phyloP scores from a whole-genome alignment of 164 flowering plant species.

The Berberis thunbergii region DNA sequence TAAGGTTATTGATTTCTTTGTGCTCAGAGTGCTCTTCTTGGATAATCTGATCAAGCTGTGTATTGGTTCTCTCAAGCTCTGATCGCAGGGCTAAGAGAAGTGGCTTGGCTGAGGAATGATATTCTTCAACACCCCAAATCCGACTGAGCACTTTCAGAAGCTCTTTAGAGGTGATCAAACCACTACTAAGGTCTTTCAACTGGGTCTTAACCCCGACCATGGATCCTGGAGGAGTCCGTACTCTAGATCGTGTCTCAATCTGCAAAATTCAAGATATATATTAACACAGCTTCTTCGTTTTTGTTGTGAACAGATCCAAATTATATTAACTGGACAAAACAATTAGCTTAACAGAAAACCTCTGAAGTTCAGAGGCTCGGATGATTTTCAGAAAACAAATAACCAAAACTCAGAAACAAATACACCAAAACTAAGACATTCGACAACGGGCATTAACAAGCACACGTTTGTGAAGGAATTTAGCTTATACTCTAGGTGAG shows the following conservation, averaged over 20 bases:
- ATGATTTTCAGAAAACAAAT: too few species aligned
- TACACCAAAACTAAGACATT: too few species aligned
- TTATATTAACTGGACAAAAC: not conserved
- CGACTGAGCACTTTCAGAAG: conserved; percentile 72
- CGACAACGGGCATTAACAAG: too few species aligned
- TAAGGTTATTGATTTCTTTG: conserved; percentile 46
- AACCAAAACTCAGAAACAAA: too few species aligned
- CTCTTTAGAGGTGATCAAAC: conserved; percentile 79
- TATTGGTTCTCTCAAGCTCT: conserved; percentile 85
- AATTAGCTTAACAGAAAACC: not conserved
- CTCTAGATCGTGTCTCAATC: conserved; percentile 65
- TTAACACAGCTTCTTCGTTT: not conserved
- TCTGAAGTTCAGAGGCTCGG: not conserved
- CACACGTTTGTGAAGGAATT: too few species aligned
- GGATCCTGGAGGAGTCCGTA: conserved; percentile 43
- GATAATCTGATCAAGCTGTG: conserved; percentile 64
- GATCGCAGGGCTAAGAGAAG: conserved; percentile 72
- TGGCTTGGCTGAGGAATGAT: conserved; percentile 67
- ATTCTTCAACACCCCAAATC: conserved; percentile 69
- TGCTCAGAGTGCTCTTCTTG: conserved; percentile 58
- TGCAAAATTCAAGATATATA: conserved; percentile 18
- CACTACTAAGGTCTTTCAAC: conserved; percentile 69
- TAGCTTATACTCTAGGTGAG: too few species aligned
- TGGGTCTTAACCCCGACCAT: conserved; percentile 39
- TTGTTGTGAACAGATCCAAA: not conserved